These are phyloP conservation scores for Scopulariopsis brevicaulis DNA, from an alignment of 2,329 filamentous ascomycete species.

Conservation along the genomic window DNA sequence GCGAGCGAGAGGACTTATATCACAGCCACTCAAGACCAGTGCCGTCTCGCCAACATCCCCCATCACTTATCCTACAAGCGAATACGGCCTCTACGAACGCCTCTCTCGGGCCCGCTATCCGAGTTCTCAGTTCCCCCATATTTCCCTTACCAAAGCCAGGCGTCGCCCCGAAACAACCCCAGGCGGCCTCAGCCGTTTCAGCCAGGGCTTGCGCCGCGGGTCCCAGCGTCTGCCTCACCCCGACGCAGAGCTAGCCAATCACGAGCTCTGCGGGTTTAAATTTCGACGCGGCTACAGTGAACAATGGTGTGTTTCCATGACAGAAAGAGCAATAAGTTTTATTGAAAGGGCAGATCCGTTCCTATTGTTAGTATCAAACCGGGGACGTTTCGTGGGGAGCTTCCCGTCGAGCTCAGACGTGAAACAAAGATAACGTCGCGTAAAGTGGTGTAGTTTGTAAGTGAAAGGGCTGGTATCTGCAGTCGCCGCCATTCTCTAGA, in stretches of 20 bases:
- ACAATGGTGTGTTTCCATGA: not conserved
- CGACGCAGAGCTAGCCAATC: not conserved
- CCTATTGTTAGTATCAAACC: not conserved
- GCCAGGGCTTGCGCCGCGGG: not conserved
- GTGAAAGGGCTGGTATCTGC: not conserved
- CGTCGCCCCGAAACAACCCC: not conserved
- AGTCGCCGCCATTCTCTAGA: not conserved
- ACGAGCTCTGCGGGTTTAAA: not conserved
- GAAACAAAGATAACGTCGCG: not conserved
- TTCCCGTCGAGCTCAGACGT: not conserved
- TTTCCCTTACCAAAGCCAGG: not conserved
- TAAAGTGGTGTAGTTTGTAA: not conserved
- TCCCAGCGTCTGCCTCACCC: not conserved
- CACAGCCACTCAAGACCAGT: not conserved
- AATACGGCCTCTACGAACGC: not conserved
- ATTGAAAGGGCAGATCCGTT: too few relatives aligned
- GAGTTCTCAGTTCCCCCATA: not conserved
- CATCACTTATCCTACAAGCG: too few relatives aligned
- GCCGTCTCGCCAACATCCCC: not conserved
- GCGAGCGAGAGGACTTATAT: not conserved
- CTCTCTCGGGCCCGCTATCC: not conserved
- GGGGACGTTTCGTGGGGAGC: not conserved
- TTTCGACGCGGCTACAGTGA: not conserved
- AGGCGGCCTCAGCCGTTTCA: not conserved
- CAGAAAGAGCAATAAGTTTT: too few relatives aligned